Evolutionary conservation across 2,329 filamentous ascomycete species (phyloP).

Genomic region (Calonectria pseudoturangicola): DNA sequence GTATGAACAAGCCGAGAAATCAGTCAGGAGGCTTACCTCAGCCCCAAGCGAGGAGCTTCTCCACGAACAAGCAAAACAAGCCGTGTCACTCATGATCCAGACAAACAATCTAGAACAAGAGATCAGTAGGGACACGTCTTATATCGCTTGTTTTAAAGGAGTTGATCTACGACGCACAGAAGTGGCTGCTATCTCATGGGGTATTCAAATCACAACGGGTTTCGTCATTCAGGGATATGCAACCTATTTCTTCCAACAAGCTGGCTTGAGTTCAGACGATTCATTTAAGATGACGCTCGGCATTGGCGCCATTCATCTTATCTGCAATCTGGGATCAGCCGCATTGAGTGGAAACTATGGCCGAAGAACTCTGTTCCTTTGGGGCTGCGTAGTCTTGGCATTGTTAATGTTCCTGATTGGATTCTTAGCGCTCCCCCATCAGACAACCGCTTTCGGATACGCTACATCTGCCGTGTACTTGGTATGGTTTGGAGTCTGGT

Average conservation of each 20-base stretch:
- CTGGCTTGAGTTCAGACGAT: conserved; percentile 54
- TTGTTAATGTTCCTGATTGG: conserved; percentile 64
- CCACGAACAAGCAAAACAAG: neutral
- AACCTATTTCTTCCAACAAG: conserved; percentile 59
- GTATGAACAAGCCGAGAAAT: conserved; percentile 54
- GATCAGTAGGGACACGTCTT: neutral
- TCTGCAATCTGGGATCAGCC: conserved; percentile 65
- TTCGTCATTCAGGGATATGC: conserved; percentile 38
- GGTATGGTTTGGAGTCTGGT: conserved; percentile 10
- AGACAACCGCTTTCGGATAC: neutral
- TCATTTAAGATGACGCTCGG: conserved; percentile 45
- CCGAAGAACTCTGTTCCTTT: conserved; percentile 40
- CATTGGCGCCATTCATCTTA: conserved; percentile 58
- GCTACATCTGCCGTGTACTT: neutral
- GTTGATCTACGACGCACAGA: conserved; percentile 66
- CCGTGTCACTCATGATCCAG: conserved; percentile 37
- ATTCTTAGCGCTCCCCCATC: conserved; percentile 44
- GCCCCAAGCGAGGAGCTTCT: neutral
- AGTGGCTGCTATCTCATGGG: conserved; percentile 62
- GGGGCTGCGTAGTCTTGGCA: conserved; percentile 68
- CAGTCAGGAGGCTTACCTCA: neutral
- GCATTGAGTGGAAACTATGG: conserved; percentile 37
- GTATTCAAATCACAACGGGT: conserved; percentile 25
- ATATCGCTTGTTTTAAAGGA: conserved; percentile 50
- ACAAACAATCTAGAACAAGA: conserved; percentile 23